Base-by-base conservation (phyloP, 73 alveolate species). In the Halteria grandinella region DNA sequence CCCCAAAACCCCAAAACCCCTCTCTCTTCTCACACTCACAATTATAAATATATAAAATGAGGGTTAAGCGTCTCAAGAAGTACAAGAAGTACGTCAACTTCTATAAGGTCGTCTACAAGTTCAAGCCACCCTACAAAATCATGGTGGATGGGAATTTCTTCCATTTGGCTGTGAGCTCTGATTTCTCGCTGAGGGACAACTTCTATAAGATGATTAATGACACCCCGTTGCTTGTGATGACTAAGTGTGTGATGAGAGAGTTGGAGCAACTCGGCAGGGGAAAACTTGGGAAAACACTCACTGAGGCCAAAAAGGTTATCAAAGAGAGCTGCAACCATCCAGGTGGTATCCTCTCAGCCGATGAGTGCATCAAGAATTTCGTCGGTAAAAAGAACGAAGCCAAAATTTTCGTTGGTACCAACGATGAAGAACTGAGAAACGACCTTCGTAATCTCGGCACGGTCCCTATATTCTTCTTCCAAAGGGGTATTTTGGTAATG, bases 101-200 rank as follows among this genome's bases (percentile, higher is more conserved):
- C 37, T 91, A 64, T 60, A 64, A 72, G 63, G 86, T 62, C 48
- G 78, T 80, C 24, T 88, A 87, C 48, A 87, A 88, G 60, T 91
- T 91, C 79, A 82, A 76, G 37, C 77, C 97, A 20, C 97, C 97
- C 8, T 91, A 66, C 81, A 91, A 91, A 69, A 71, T 91, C 50
- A 81, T 91, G 25, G 48, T 91, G 54, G 97, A 91, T 76, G 97
- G 97, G 0, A 86, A 86, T 39, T 91, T 91, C 60, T 85, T 90
- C 47, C 91, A 91, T 32, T 37, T 73, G 34, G 90, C 94, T 0
- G 59, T 84, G 39, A 47, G 71, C 54, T 78, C 76, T 70, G 77
- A 85, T 50, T 84, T 89, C 40, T 85, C 76, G 15, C 69, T 89
- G 72, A 76, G 83, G 62, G 55, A 89, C 39, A 52, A 87, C 23